Conservation (phyloP, 2,329 filamentous ascomycete genomes). For the Ceratocystis colombiana region DNA sequence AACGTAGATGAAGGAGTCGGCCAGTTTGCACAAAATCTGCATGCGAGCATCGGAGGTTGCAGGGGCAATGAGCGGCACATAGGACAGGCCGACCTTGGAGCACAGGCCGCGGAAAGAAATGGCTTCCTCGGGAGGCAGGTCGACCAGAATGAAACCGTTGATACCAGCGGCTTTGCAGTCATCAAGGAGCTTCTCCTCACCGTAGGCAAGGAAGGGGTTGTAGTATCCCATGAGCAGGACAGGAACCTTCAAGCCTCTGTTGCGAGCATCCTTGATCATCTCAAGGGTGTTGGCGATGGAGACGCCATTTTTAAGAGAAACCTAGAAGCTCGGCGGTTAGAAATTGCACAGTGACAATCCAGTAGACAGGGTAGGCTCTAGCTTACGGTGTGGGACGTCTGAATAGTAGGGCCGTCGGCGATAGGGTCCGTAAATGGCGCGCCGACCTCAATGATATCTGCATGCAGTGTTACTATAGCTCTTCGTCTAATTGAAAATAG, state of each 20-base stretch:
- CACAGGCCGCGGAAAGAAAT: conserved; percentile 82
- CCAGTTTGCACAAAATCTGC: conserved; percentile 91
- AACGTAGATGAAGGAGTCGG: conserved; percentile 98
- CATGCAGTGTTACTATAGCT: not conserved
- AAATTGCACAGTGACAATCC: conserved; percentile 24
- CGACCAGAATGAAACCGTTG: conserved; percentile 95
- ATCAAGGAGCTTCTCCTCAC: conserved; percentile 76
- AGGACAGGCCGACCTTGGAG: conserved; percentile 71
- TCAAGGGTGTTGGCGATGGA: conserved; percentile 68
- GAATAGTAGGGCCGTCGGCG: conserved; percentile 93
- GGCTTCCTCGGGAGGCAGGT: conserved; percentile 91
- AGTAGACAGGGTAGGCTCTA: conserved; percentile 27
- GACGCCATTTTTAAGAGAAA: conserved; percentile 79
- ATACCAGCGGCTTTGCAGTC: conserved; percentile 77
- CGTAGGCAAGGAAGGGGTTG: conserved; percentile 89
- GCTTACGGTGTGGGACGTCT: conserved; percentile 71
- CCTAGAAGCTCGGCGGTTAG: conserved; percentile 27
- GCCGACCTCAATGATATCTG: conserved; percentile 86
- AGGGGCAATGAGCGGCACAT: conserved; percentile 92
- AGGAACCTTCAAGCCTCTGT: conserved; percentile 66
- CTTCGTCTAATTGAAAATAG: not conserved
- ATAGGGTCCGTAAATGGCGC: conserved; percentile 97
- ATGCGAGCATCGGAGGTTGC: conserved; percentile 86
- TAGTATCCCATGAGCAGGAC: conserved; percentile 98
- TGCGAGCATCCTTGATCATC: conserved; percentile 73